Percentiles rank a stretch among this genome's conserved stretches.
Evolutionary conservation across 1,139 yeast species (phyloP).

Genomic region (Saccharomyces hybrid): DNA sequence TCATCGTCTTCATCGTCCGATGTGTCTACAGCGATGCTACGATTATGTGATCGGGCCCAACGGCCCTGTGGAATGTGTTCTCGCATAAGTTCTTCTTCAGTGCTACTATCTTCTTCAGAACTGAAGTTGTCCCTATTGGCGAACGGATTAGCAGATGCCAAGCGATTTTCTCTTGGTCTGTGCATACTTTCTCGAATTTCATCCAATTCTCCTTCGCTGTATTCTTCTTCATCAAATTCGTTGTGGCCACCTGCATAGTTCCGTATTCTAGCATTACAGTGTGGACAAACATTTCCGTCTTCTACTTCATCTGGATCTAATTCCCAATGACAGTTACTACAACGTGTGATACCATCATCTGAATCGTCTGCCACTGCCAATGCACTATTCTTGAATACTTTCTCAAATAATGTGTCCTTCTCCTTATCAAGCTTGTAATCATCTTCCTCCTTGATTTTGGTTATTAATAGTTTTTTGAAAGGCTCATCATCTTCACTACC

Average conservation of each 20-base stretch:
- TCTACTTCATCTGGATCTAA: constrained; percentile 33
- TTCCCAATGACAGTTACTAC: constrained; percentile 82
- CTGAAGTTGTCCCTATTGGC: constrained; percentile 1
- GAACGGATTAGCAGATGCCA: constrained; percentile 4
- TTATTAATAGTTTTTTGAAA: constrained; percentile 5
- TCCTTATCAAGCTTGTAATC: constrained; percentile 38
- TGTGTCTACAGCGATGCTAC: constrained; percentile 3
- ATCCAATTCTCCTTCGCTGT: constrained; percentile 26
- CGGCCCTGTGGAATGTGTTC: background rate
- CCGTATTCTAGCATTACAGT: constrained; percentile 18
- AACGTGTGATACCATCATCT: constrained; percentile 73
- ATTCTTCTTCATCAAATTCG: constrained; percentile 20
- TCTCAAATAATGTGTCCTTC: constrained; percentile 39
- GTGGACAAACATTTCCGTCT: constrained; percentile 20
- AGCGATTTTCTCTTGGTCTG: constrained; percentile 11
- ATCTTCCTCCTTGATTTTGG: constrained; percentile 5
- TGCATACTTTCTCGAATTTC: constrained; percentile 19
- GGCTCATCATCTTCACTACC: constrained; percentile 9
- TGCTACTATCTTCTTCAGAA: constrained; percentile 4
- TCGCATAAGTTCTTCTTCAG: constrained; percentile 5
- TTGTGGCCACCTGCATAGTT: constrained; percentile 8
- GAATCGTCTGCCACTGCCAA: constrained; percentile 51
- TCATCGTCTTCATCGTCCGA: constrained; percentile 8
- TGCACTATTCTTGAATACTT: constrained; percentile 42
- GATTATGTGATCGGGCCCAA: constrained; percentile 1